phyloP scores from a whole-genome alignment of 805 yeast genomes.

The Jamesozyma rosinii region DNA sequence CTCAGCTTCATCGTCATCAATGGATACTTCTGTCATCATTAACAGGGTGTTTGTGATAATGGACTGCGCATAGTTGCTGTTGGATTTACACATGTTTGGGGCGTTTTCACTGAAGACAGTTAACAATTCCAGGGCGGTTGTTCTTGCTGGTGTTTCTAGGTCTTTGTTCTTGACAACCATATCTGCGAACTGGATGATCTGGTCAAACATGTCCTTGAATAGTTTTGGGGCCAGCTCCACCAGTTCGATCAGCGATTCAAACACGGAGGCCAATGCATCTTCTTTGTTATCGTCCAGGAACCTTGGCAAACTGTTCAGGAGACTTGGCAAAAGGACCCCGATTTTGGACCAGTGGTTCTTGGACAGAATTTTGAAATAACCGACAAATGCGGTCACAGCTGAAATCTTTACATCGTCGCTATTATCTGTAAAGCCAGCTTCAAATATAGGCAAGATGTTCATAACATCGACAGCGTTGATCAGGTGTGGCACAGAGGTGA shows the following conservation, averaged over 20 bases:
- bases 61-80: constrained; percentile 58
- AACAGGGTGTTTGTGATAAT: constrained; percentile 66
- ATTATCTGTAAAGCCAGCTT: constrained; percentile 69
- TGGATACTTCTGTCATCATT: constrained; percentile 87
- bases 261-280: constrained; percentile 72
- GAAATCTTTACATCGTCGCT: constrained; percentile 82
- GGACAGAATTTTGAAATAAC: constrained; percentile 76
- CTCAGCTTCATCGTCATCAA: constrained; percentile 76
- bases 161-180: constrained; percentile 74
- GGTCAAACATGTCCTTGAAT: constrained; percentile 83
- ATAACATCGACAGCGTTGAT: constrained; percentile 50
- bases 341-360: constrained; percentile 68
- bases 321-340: constrained; percentile 70
- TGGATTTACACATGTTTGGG: constrained; percentile 87
- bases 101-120: constrained; percentile 89
- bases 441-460: constrained; percentile 59
- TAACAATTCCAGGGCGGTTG: constrained; percentile 79
- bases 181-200: constrained; percentile 80
- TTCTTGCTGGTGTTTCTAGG: constrained; percentile 67
- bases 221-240: constrained; percentile 91
- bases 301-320: constrained; percentile 80
- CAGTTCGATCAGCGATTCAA: constrained; percentile 80
- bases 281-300: constrained; percentile 73
- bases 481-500: constrained; percentile 74
- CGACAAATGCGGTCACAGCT: constrained; percentile 85